These are phyloP conservation scores for Quercus gilva DNA, from an alignment of 306 rosid genomes.

Conservation along the genomic window DNA sequence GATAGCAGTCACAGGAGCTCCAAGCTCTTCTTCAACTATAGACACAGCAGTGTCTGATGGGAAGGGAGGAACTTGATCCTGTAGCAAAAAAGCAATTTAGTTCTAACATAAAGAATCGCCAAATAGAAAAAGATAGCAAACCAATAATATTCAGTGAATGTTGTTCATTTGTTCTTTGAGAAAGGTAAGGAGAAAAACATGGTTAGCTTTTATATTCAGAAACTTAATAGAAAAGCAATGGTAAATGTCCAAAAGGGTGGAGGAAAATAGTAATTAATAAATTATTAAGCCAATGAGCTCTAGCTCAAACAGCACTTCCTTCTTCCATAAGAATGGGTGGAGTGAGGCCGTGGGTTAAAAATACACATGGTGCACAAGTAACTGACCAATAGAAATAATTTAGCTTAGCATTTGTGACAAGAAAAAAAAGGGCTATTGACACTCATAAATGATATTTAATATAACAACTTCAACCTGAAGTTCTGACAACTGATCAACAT, in stretches of 20 bases:
- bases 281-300: background rate
- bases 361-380: too few species aligned
- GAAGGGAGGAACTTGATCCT: slow-evolving; percentile 99
- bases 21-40: slow-evolving; percentile 90
- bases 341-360: too few species aligned
- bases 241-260: background rate
- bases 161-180: background rate
- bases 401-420: too few species aligned
- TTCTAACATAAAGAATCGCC: slow-evolving; percentile 27
- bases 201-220: background rate
- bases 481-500: slow-evolving; percentile 93
- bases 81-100: slow-evolving; percentile 25
- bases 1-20: slow-evolving; percentile 57
- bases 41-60: slow-evolving; percentile 85
- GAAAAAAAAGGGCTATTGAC: too few species aligned
- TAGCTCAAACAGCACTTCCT: too few species aligned
- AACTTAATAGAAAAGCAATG: background rate
- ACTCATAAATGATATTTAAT: slow-evolving; percentile 14
- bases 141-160: background rate
- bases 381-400: too few species aligned
- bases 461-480: slow-evolving; percentile 67
- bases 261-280: background rate
- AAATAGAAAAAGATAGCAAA: slow-evolving; percentile 3
- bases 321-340: too few species aligned
- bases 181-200: background rate